Evolutionary conservation across 2,329 filamentous ascomycete species (phyloP).

Genomic region (Diaporthe nobilis): DNA sequence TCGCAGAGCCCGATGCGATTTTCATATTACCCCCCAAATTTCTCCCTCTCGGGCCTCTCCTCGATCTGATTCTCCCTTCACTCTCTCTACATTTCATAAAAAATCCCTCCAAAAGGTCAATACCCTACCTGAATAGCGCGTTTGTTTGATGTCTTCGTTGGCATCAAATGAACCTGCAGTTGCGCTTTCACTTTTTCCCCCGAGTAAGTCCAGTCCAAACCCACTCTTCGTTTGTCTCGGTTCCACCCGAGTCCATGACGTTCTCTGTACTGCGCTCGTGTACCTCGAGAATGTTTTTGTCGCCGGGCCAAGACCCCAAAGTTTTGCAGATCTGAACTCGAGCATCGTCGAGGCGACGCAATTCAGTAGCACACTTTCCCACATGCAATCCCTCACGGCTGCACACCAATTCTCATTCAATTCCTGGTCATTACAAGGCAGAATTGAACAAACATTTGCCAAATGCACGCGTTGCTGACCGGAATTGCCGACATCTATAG

Average conservation of each 20-base stretch:
- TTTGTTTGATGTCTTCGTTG: constrained; percentile 87
- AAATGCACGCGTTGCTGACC: constrained; percentile 37
- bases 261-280: neutral
- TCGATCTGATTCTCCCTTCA: neutral
- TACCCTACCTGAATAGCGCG: constrained; percentile 71
- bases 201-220: constrained; percentile 66
- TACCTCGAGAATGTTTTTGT: constrained; percentile 27
- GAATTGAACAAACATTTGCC: neutral
- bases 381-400: neutral
- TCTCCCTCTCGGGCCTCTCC: constrained; percentile 21
- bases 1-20: neutral
- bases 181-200: constrained; percentile 70
- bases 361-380: no score
- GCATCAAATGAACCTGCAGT: constrained; percentile 99
- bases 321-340: neutral
- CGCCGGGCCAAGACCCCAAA: neutral
- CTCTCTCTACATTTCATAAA: constrained; percentile 22
- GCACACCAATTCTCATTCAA: neutral
- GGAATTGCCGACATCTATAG: neutral
- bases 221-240: constrained; percentile 42
- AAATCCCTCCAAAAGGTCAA: constrained; percentile 40
- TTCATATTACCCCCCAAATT: constrained; percentile 41
- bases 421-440: neutral
- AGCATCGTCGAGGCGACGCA: neutral
- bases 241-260: constrained; percentile 40